Conservation (phyloP, 768 basidiomycete species). For the Holtermannia corniformis region DNA sequence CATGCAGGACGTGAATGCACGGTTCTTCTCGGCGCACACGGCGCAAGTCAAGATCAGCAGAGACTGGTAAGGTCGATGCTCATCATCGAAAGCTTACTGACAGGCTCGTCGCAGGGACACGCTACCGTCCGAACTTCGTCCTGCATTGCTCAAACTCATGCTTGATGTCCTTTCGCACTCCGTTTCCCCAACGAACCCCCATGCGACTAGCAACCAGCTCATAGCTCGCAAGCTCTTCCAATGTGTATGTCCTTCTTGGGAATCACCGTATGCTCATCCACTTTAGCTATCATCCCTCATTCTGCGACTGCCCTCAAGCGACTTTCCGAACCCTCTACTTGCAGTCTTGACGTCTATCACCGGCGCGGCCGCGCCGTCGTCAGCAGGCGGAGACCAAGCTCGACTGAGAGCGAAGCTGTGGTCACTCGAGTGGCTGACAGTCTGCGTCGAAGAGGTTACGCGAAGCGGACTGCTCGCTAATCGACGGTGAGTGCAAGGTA, state of each 20-base stretch:
- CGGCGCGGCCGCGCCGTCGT: constrained; percentile 51
- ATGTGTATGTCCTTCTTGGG: constrained; percentile 50
- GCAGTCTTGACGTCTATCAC: constrained; percentile 57
- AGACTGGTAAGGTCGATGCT: constrained; percentile 69
- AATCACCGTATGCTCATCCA: constrained; percentile 17
- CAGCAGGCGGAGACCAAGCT: constrained; percentile 57
- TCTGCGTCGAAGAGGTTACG: constrained; percentile 72
- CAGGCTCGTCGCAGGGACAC: constrained; percentile 51
- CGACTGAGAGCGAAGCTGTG: constrained; percentile 12
- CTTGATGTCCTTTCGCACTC: constrained; percentile 62
- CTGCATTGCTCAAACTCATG: constrained; percentile 56
- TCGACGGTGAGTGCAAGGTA: constrained; percentile 53
- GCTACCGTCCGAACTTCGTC: constrained; percentile 56
- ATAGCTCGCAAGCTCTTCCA: constrained; percentile 82
- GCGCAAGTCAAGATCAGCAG: constrained; percentile 86
- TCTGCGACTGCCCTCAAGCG: constrained; percentile 54
- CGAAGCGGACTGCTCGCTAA: constrained; percentile 64
- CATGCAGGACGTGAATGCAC: constrained; percentile 61
- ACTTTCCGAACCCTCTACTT: constrained; percentile 63
- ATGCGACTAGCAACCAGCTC: constrained; percentile 54
- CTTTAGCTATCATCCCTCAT: constrained; percentile 62
- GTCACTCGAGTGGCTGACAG: constrained; percentile 49
- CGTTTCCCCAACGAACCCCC: constrained; percentile 24
- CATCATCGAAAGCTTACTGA: neutral
- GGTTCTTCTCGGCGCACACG: constrained; percentile 92